Percentiles rank a stretch among this genome's conserved stretches.
Evolutionary conservation across 192 early-diverging fungal species (phyloP).

Genomic region (Podila verticillata): DNA sequence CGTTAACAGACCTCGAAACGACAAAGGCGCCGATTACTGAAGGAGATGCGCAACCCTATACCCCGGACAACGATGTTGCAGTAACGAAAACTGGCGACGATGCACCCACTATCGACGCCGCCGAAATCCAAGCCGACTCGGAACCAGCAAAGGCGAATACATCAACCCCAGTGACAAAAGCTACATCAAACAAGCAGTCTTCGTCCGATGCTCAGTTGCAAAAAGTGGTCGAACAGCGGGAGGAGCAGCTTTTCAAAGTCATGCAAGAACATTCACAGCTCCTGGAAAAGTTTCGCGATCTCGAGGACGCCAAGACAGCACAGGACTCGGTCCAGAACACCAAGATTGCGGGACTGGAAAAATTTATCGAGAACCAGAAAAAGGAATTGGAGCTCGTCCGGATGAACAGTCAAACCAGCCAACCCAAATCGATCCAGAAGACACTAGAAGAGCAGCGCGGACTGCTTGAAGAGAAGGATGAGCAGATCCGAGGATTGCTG

Average conservation of each 20-base stretch:
- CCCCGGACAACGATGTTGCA: constrained; percentile 2
- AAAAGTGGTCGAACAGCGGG: constrained; percentile 52
- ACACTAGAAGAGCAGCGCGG: constrained; percentile 54
- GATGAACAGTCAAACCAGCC: constrained; percentile 38
- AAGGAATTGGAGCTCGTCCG: constrained; percentile 39
- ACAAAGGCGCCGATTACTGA: no score
- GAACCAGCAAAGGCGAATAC: no score
- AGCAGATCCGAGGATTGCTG: constrained; percentile 57
- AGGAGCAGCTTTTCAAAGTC: constrained; percentile 56
- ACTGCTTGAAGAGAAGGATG: constrained; percentile 54
- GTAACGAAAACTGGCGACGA: neutral
- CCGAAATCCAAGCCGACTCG: no score
- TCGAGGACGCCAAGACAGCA: constrained; percentile 46
- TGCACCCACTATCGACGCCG: neutral
- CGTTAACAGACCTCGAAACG: no score
- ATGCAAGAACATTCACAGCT: constrained; percentile 62
- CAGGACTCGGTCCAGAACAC: constrained; percentile 25
- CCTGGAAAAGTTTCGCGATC: constrained; percentile 54
- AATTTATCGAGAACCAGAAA: constrained; percentile 39
- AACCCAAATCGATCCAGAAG: constrained; percentile 54
- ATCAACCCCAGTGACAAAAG: no score
- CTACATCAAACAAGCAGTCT: neutral
- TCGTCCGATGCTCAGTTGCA: constrained; percentile 20
- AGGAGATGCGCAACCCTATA: constrained; percentile 5
- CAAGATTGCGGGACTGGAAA: constrained; percentile 49